Conservation (phyloP, 768 basidiomycete species). For the Podaxis sp. region DNA sequence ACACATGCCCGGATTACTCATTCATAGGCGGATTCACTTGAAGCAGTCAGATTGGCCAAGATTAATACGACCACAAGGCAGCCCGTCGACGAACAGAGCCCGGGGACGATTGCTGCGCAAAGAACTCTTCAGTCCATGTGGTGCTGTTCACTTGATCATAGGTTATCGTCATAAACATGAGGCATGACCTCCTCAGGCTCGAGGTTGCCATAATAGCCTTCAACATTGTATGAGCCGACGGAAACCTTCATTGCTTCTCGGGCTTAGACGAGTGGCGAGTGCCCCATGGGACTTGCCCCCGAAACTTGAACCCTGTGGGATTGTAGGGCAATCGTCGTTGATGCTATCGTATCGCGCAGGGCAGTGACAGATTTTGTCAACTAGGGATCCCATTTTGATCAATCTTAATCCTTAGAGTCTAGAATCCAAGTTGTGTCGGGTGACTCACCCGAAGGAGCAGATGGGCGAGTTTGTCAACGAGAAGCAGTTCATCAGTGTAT, state of each 20-base stretch:
- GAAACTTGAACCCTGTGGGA: background rate
- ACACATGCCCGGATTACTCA: background rate
- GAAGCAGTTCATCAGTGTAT: background rate
- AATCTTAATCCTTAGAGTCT: background rate
- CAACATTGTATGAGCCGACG: background rate
- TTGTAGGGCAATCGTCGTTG: background rate
- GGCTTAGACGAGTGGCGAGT: background rate
- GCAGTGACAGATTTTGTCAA: conserved; percentile 2
- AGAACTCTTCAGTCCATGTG: background rate
- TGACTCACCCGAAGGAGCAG: background rate
- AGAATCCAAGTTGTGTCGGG: background rate
- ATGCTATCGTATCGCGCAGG: background rate
- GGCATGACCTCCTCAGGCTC: background rate
- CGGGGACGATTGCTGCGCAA: background rate
- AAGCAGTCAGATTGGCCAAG: background rate
- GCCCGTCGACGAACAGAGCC: background rate
- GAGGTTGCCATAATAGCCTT: background rate
- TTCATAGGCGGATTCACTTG: background rate
- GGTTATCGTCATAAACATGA: conserved; percentile 7
- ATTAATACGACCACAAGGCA: background rate
- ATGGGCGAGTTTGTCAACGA: background rate
- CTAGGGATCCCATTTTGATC: background rate
- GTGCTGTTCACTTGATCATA: background rate
- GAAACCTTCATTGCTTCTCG: background rate
- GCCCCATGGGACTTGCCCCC: background rate